These are phyloP conservation scores for Botrytis squamosa DNA, from an alignment of 2,329 filamentous ascomycete species.

Conservation along the genomic window DNA sequence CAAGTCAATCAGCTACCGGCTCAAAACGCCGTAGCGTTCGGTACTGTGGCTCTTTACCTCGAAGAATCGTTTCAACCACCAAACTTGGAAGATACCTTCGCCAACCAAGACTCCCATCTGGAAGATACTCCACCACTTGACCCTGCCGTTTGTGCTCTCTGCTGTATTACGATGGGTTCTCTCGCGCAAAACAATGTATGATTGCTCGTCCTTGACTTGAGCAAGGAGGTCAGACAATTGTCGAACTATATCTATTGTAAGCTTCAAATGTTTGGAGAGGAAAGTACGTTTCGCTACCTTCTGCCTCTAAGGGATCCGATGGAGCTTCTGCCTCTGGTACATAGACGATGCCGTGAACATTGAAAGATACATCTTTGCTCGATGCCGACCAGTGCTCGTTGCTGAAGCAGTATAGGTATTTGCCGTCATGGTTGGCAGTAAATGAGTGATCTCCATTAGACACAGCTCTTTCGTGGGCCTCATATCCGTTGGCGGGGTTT, in stretches of 20 bases:
- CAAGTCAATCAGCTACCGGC: slow-evolving; percentile 36
- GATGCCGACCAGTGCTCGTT: slow-evolving; percentile 97
- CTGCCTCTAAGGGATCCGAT: slow-evolving; percentile 83
- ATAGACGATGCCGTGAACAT: slow-evolving; percentile 98
- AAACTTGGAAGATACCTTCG: slow-evolving; percentile 96
- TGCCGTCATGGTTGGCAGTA: slow-evolving; percentile 78
- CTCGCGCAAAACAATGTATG: slow-evolving; percentile 93
- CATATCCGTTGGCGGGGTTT: slow-evolving; percentile 72
- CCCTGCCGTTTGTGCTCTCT: slow-evolving; percentile 93
- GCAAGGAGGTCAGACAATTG: slow-evolving; percentile 79
- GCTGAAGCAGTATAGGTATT: slow-evolving; percentile 96
- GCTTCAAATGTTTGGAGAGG: neutral
- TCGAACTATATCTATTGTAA: slow-evolving; percentile 58
- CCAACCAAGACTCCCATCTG: slow-evolving; percentile 85
- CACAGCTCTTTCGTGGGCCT: slow-evolving; percentile 75
- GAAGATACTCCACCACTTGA: slow-evolving; percentile 99
- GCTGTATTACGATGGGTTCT: slow-evolving; percentile 97
- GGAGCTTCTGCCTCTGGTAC: slow-evolving; percentile 83
- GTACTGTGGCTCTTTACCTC: slow-evolving; percentile 56
- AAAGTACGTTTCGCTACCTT: slow-evolving; percentile 59
- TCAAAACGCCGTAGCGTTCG: slow-evolving; percentile 36
- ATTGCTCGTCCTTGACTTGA: slow-evolving; percentile 96
- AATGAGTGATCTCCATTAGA: slow-evolving; percentile 95
- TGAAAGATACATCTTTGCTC: slow-evolving; percentile 98
- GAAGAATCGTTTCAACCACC: slow-evolving; percentile 99